Base-by-base conservation (phyloP, 768 basidiomycete species). In the Clathrus columnatus region DNA sequence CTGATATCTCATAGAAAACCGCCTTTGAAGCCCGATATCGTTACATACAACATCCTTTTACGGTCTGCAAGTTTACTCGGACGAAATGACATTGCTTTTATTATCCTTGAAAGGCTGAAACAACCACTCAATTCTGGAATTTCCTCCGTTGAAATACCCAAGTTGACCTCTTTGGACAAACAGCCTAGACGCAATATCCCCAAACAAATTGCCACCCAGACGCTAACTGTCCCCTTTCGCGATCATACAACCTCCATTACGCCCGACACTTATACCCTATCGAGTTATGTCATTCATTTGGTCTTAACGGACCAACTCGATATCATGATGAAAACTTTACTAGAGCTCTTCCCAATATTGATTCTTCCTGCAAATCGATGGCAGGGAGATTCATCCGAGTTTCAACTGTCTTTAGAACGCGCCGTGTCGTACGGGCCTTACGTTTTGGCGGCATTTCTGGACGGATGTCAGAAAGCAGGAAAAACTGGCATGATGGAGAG, bases 11-110 rank as follows among this genome's bases (percentile, higher is more conserved):
- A 69, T 2, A 74, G 78, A 16, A 56, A 67, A 7, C 70, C 72
- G 4, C 65, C 69, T 10, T 61, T 84, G 16, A 57, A 67, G 30
- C 82, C 82, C 0, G 70, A 76, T 57, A 69, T 69, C 7, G 64
- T 68, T 18, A 85, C 85, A 0, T 77, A 75, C 64, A 84, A 84
- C 60, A 79, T 80, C 29, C 64, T 87, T 18, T 58, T 85, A 7
- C 74, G 80, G n/a, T 73, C 77, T 0, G 77, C 75, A 3, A 75
- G 80, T 1, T 65, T 83, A 23, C 48, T 84, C 61, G 72, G 77
- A 17, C 63, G 72, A 52, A 69, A 73, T 18, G 70, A 75, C 32
- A 63, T 83, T 4, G 70, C 69, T 23, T 65, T 71, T 10, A 59
- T 67, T 23, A 70, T 76, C 4, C 56, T 83, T 21, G 57, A 63